Evolutionary conservation across 306 rosid species (phyloP).

Genomic region (Ormosia emarginata): DNA sequence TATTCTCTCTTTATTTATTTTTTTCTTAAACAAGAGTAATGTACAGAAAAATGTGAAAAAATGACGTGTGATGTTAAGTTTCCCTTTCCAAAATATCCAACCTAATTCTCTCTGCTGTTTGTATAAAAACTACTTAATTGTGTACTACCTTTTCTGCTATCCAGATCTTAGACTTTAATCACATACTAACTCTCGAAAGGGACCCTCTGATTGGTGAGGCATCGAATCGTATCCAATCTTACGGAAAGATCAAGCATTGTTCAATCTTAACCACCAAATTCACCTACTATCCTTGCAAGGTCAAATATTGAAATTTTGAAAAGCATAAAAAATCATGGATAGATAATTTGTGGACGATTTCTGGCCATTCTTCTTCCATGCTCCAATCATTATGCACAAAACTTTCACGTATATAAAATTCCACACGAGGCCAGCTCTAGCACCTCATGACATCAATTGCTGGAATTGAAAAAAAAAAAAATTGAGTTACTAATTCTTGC

Average conservation of each 20-base stretch:
- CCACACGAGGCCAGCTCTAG: not conserved
- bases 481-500: constrained; percentile 19
- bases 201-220: constrained; percentile 20
- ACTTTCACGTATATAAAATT: not conserved
- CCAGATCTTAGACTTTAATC: not conserved
- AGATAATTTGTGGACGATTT: not conserved
- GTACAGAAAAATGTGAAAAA: too few species aligned
- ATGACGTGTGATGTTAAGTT: too few species aligned
- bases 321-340: not conserved
- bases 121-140: not conserved
- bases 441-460: constrained; percentile 25
- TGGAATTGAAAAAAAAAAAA: constrained; percentile 22
- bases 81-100: not conserved
- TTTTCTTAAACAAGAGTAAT: too few species aligned
- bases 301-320: not conserved
- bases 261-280: constrained; percentile 40
- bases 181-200: constrained; percentile 1
- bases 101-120: not conserved
- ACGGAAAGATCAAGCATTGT: constrained; percentile 22
- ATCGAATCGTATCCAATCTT: constrained; percentile 19
- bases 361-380: constrained; percentile 9
- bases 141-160: not conserved
- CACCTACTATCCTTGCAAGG: constrained; percentile 42
- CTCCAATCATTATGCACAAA: constrained; percentile 15
- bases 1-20: too few species aligned